Percentiles rank a stretch among this genome's conserved stretches.
These are phyloP conservation scores for Trypanosoma platydactyli DNA, from an alignment of 208 protist genomes.

Conservation along the genomic window DNA sequence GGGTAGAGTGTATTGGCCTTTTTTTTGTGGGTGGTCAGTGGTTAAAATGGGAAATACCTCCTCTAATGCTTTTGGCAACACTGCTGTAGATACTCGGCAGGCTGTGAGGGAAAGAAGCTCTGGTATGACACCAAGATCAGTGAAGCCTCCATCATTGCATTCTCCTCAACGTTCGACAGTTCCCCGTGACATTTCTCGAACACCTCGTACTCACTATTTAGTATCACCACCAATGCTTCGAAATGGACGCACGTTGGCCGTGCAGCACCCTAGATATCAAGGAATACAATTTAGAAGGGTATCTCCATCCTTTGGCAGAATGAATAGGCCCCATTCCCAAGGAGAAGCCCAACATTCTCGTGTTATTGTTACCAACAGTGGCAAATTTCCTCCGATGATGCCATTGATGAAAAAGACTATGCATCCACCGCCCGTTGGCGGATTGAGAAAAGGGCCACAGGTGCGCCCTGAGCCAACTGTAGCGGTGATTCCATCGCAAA, in stretches of 20 bases:
- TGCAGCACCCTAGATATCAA: too few species aligned
- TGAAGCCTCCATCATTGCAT: background rate
- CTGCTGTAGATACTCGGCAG: conserved; percentile 25
- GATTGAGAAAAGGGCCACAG: too few species aligned
- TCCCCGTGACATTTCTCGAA: background rate
- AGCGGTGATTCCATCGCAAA: background rate
- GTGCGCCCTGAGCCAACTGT: background rate
- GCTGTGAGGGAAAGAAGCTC: conserved; percentile 31
- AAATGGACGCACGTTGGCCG: too few species aligned
- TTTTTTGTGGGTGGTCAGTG: conserved; percentile 20
- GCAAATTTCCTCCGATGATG: too few species aligned
- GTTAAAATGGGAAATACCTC: conserved; percentile 15
- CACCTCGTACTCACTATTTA: background rate
- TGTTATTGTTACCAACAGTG: too few species aligned
- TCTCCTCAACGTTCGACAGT: background rate
- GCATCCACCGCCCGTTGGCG: too few species aligned
- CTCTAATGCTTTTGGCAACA: conserved; percentile 25
- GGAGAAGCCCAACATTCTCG: too few species aligned
- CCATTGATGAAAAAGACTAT: too few species aligned
- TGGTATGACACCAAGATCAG: conserved; percentile 7
- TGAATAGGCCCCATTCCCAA: too few species aligned
- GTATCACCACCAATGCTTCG: too few species aligned
- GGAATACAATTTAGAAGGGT: too few species aligned
- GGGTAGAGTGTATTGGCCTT: conserved; percentile 27
- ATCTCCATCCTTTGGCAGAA: too few species aligned